Percentiles rank a stretch among this genome's conserved stretches.
Evolutionary conservation across 306 rosid species (phyloP).

Genomic region (Cucurbita pepo): DNA sequence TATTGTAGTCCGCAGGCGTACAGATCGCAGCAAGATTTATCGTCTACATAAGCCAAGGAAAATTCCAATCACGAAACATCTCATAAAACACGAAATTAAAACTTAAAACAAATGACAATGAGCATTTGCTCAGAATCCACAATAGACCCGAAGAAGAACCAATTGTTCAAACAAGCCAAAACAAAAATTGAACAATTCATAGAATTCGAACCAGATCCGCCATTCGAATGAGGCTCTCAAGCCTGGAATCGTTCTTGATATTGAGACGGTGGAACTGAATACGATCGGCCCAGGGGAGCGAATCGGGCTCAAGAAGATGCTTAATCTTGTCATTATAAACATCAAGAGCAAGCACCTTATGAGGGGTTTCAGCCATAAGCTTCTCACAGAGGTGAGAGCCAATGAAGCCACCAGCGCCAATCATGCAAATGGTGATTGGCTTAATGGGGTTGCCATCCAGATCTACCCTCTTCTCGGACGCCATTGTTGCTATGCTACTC

Average conservation of each 20-base stretch:
- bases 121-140: background rate
- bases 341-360: constrained; percentile 63
- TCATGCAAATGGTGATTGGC: constrained; percentile 83
- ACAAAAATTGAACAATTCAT: background rate
- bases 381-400: constrained; percentile 92
- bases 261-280: constrained; percentile 85
- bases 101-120: background rate
- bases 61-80: background rate
- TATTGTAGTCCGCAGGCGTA: constrained; percentile 90
- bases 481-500: constrained; percentile 19
- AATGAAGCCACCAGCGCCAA: constrained; percentile 90
- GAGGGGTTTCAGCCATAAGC: constrained; percentile 64
- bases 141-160: background rate
- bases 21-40: constrained; percentile 92
- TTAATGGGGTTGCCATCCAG: constrained; percentile 62
- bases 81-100: background rate
- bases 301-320: constrained; percentile 60
- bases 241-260: constrained; percentile 79
- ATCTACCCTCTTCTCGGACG: constrained; percentile 49
- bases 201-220: constrained; percentile 55
- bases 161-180: background rate
- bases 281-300: constrained; percentile 55
- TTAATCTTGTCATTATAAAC: constrained; percentile 85
- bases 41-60: constrained; percentile 23
- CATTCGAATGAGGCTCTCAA: constrained; percentile 78